A percentile compares a stretch with the other conserved stretches of the same genome.
These are phyloP conservation scores for Pyrrhoderma lamaoense DNA, from an alignment of 1,284 basidiomycete species.

Conservation along the genomic window DNA sequence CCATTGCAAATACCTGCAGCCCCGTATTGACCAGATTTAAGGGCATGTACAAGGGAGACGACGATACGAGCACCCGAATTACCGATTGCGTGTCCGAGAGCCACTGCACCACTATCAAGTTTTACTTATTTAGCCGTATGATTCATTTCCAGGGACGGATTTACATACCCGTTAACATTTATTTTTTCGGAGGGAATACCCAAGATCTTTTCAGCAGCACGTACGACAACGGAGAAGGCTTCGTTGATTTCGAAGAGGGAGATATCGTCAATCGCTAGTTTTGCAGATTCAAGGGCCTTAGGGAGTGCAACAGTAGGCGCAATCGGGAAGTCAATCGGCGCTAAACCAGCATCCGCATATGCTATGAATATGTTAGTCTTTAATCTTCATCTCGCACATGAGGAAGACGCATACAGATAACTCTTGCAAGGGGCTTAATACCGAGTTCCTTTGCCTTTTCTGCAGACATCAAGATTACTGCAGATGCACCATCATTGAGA, in stretches of 20 bases:
- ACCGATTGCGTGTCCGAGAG: conserved; percentile 92
- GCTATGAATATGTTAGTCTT: conserved; percentile 41
- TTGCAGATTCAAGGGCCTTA: conserved; percentile 81
- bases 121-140: conserved; percentile 4
- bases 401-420: conserved; percentile 62
- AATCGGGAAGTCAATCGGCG: conserved; percentile 95
- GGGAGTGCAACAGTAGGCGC: conserved; percentile 93
- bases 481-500: conserved; percentile 96
- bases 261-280: conserved; percentile 79
- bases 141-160: conserved; percentile 18
- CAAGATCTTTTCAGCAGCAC: conserved; percentile 86
- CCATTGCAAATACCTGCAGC: conserved; percentile 98
- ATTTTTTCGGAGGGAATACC: conserved; percentile 82
- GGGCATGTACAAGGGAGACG: conserved; percentile 86
- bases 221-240: conserved; percentile 94
- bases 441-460: conserved; percentile 86
- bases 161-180: conserved; percentile 79
- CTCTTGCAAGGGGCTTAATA: conserved; percentile 83
- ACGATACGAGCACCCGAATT: conserved; percentile 94
- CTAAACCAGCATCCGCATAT: conserved; percentile 94
- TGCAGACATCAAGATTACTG: conserved; percentile 88
- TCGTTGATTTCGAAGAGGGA: conserved; percentile 96
- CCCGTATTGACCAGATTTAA: conserved; percentile 95
- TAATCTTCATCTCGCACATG: conserved; percentile 17
- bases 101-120: conserved; percentile 85